Evolutionary conservation across 352 stramenopile genomes (phyloP), one percentile per base, ranked within the genome.

Genomic region (Phytopythium sindhum): DNA sequence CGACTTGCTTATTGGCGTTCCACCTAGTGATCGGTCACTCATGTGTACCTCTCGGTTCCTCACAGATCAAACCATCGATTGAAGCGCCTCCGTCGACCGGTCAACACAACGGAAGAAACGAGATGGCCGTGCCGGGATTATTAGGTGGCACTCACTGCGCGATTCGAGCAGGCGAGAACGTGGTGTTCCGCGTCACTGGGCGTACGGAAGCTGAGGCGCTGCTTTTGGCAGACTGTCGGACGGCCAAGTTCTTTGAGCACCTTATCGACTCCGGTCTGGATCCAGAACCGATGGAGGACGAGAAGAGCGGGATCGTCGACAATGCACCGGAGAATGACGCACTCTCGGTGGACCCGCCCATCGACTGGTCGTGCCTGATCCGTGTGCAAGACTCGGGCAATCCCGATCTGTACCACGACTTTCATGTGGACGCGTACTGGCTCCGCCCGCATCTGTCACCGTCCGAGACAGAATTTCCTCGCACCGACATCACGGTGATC

Each of bases 231-330:
- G 84, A 84, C 28, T 86, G 69, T 52, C 66, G 64, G 45, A 71
- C 75, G 26, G 74, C 76, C 9, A 78, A 84, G n/a, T 93, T 90
- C 68, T 65, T 91, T 8, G 64, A 79, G 52, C 77, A 91, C 64
- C 65, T 93, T 50, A 91, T 93, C 47, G 81, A 93, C 63, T 78
- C 69, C 45, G 82, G 77, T 5, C 69, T 91, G 39, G 72, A 86
- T 55, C 72, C 79, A 4, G 84, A 83, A 29, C 69, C 74, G 15
- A 44, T 74, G 17, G 67, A 83, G 10, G 65, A 60, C 21, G 65
- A 67, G 10, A 73, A 84, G 51, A 33, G 60, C n/a, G 81, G 75
- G 29, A 78, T 85, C 44, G 48, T 69, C n/a, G 60, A 83, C 17
- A 64, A 78, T 19, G 57, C 51, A 15, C 61, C 65, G 44, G 44